Percentiles rank a stretch among this genome's conserved stretches.
Conservation (phyloP, 2,329 filamentous ascomycete genomes). For the Aspergillus tanneri region DNA sequence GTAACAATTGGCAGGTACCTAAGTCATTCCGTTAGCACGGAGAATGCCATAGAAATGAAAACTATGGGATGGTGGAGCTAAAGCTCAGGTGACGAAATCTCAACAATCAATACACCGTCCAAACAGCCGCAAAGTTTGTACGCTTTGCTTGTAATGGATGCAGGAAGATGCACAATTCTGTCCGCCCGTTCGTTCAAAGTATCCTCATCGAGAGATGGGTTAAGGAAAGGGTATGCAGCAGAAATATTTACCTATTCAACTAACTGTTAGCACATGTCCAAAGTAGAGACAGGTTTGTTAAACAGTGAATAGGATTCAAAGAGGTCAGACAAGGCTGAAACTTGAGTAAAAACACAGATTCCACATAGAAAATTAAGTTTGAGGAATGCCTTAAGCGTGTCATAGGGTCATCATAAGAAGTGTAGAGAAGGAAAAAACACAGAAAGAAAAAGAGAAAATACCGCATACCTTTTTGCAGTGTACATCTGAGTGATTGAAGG, state of each 20-base stretch:
- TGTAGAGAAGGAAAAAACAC: conserved; percentile 15
- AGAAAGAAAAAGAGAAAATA: conserved; percentile 9
- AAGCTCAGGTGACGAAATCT: conserved; percentile 65
- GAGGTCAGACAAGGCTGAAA: conserved; percentile 69
- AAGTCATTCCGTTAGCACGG: conserved; percentile 23
- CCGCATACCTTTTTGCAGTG: conserved; percentile 47
- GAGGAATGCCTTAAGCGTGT: conserved; percentile 68
- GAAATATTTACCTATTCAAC: conserved; percentile 34
- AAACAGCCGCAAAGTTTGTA: conserved; percentile 64
- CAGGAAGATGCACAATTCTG: conserved; percentile 56
- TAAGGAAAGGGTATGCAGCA: conserved; percentile 18
- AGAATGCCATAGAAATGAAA: conserved; percentile 18
- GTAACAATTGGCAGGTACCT: conserved; percentile 28
- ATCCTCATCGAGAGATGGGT: conserved; percentile 56
- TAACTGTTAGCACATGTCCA: conserved; percentile 33
- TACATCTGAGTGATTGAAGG: not conserved
- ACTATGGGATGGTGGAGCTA: conserved; percentile 29
- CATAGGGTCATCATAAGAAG: conserved; percentile 61
- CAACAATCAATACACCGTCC: conserved; percentile 61
- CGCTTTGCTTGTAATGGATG: conserved; percentile 57
- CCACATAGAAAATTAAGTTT: conserved; percentile 64
- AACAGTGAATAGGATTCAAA: conserved; percentile 14
- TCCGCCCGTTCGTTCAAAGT: conserved; percentile 68
- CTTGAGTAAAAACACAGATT: conserved; percentile 59
- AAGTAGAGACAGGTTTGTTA: conserved; percentile 18